These are phyloP conservation scores for Apiospora kogelbergensis DNA, from an alignment of 2,329 filamentous ascomycete species.

Conservation along the genomic window DNA sequence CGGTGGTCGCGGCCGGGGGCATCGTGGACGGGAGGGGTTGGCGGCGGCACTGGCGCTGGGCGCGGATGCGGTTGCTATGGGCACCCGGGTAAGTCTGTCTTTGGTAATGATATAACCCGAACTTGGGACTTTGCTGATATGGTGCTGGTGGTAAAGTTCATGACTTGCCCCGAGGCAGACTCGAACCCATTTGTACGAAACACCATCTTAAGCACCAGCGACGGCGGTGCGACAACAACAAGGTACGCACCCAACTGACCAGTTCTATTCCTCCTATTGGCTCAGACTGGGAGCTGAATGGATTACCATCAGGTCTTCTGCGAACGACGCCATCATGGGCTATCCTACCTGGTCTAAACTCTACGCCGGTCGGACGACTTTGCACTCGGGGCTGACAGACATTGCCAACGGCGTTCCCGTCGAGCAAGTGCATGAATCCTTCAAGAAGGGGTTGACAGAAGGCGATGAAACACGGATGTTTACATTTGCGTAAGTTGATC, in stretches of 20 bases:
- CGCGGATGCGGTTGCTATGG: slow-evolving; percentile 27
- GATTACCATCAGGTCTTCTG: not conserved
- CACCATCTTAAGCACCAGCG: not conserved
- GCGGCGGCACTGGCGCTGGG: slow-evolving; percentile 48
- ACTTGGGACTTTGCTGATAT: not conserved
- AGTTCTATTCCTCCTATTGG: not conserved
- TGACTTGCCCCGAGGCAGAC: not conserved
- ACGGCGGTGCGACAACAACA: not conserved
- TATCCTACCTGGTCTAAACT: not conserved
- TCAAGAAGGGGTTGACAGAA: not conserved
- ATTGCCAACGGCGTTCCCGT: not conserved
- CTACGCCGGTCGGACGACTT: not conserved
- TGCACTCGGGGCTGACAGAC: not conserved
- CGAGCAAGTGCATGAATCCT: not conserved
- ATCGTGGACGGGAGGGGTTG: slow-evolving; percentile 46
- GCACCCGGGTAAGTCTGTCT: slow-evolving; percentile 25
- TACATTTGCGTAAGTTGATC: not conserved
- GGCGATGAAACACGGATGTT: not conserved
- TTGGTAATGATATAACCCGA: not conserved
- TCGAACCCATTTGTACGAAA: not conserved
- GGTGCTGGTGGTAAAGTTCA: not conserved
- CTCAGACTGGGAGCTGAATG: not conserved
- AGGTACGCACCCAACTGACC: not conserved
- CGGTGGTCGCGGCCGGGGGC: slow-evolving; percentile 44
- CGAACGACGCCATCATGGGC: not conserved